Percentiles rank a stretch among this genome's conserved stretches.
phyloP scores from a whole-genome alignment of 176 grass and related monocot genomes.

The Avena sativa region DNA sequence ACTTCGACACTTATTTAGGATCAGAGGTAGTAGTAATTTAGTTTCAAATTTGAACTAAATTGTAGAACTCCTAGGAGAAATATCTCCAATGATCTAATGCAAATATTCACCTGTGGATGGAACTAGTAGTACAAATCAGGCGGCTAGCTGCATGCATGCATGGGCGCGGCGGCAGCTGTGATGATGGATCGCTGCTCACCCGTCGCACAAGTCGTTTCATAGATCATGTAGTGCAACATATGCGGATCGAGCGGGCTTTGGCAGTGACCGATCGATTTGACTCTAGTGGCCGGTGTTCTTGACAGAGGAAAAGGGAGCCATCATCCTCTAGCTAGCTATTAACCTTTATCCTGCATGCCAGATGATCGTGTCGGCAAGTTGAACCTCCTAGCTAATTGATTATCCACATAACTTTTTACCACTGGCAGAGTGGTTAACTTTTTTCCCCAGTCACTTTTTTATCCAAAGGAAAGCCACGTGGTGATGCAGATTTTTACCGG shows the following conservation, averaged over 20 bases:
- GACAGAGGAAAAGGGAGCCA: constrained; percentile 21
- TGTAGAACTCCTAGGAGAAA: neutral
- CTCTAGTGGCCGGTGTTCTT: constrained; percentile 33
- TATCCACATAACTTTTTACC: neutral
- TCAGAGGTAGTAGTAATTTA: neutral
- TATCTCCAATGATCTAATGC: too few relatives aligned
- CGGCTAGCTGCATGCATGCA: neutral
- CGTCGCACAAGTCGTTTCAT: constrained; percentile 34
- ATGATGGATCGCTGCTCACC: constrained; percentile 2
- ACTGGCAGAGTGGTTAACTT: neutral
- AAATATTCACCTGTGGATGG: neutral
- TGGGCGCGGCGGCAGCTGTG: neutral
- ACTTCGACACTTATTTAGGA: too few relatives aligned
- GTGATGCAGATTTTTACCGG: neutral
- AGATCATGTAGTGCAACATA: constrained; percentile 30
- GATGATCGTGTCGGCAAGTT: constrained; percentile 56
- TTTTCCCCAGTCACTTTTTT: neutral
- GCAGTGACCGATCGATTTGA: constrained; percentile 44
- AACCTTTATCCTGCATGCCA: constrained; percentile 40
- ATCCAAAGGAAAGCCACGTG: neutral
- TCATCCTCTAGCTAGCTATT: neutral
- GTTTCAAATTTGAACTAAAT: neutral
- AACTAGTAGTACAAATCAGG: neutral
- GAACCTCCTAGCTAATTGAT: constrained; percentile 24
- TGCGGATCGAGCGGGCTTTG: constrained; percentile 32